A percentile compares a stretch with the other conserved stretches of the same genome.
These are phyloP conservation scores for Rhodomyrtus psidioides DNA, from an alignment of 441 rosid genomes.

Conservation along the genomic window DNA sequence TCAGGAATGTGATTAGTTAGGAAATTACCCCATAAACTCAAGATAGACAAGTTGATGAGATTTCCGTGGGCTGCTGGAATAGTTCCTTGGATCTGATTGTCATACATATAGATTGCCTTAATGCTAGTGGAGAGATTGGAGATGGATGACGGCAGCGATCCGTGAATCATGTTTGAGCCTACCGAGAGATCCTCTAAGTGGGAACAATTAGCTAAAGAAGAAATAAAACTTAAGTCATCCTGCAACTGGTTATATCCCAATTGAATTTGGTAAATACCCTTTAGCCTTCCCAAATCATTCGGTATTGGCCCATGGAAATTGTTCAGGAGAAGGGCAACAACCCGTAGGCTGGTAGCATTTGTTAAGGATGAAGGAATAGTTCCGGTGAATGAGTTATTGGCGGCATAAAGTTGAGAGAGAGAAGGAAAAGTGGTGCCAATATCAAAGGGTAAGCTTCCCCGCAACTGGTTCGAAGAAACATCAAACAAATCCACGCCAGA, in stretches of 20 bases:
- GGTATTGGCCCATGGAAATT: background rate
- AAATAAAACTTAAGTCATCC: background rate
- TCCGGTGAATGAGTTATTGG: fast-evolving
- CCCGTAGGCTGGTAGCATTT: fast-evolving
- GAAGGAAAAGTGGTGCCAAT: background rate
- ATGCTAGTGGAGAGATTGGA: too few relatives aligned
- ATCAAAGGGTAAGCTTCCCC: background rate
- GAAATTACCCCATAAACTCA: background rate
- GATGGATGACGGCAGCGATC: too few relatives aligned
- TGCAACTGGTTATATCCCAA: background rate
- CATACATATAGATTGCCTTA: fast-evolving
- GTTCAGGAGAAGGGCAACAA: fast-evolving
- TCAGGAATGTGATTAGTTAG: fast-evolving
- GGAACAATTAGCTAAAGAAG: too few relatives aligned
- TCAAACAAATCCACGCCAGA: fast-evolving
- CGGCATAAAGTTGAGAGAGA: fast-evolving
- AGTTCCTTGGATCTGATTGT: background rate
- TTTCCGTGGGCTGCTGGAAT: background rate
- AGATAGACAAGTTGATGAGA: fast-evolving
- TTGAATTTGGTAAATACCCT: too few relatives aligned
- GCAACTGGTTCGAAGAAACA: fast-evolving
- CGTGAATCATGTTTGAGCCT: too few relatives aligned
- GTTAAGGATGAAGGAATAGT: background rate
- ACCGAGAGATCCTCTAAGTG: too few relatives aligned
- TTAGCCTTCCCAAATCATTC: background rate